phyloP scores from a whole-genome alignment of 495 filamentous ascomycete species.

The Annulohypoxylon bovei region DNA sequence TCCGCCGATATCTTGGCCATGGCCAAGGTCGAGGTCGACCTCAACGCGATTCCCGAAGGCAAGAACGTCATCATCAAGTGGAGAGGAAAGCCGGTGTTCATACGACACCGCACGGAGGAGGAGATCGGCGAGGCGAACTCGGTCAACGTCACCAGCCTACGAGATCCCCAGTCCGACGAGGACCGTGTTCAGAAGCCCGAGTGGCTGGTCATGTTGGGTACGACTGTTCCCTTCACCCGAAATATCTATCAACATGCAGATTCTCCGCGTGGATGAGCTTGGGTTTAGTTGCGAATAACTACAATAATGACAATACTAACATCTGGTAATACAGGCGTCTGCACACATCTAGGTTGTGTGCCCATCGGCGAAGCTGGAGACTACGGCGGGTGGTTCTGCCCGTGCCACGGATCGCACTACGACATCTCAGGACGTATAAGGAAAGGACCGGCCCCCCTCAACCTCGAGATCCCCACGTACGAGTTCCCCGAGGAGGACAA shows the following conservation, averaged over 20 bases:
- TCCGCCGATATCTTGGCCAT: conserved; percentile 98
- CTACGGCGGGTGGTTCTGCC: conserved; percentile 99
- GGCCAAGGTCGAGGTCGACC: conserved; percentile 98
- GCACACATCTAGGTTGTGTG: conserved; percentile 98
- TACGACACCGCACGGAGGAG: conserved; percentile 92
- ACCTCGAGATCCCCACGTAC: conserved; percentile 94
- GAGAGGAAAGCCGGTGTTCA: conserved; percentile 99
- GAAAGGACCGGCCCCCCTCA: conserved; percentile 95
- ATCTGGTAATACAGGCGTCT: conserved; percentile 72
- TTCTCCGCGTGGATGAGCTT: not conserved
- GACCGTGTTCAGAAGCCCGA: conserved; percentile 98
- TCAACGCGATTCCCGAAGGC: conserved; percentile 92
- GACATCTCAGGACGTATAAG: conserved; percentile 97
- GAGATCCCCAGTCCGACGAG: conserved; percentile 90
- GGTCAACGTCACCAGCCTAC: conserved; percentile 77
- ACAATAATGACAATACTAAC: conserved; percentile 31
- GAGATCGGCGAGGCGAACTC: conserved; percentile 89
- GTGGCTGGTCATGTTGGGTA: conserved; percentile 99
- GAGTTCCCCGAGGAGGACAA: conserved; percentile 82
- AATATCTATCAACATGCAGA: not conserved
- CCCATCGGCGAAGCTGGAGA: conserved; percentile 99
- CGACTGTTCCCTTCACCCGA: conserved; percentile 41
- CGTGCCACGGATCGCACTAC: conserved; percentile 99
- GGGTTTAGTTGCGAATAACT: not conserved
- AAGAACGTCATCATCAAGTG: conserved; percentile 99